Conservation (phyloP, 2,329 filamentous ascomycete species). For the Cryphonectria japonica region DNA sequence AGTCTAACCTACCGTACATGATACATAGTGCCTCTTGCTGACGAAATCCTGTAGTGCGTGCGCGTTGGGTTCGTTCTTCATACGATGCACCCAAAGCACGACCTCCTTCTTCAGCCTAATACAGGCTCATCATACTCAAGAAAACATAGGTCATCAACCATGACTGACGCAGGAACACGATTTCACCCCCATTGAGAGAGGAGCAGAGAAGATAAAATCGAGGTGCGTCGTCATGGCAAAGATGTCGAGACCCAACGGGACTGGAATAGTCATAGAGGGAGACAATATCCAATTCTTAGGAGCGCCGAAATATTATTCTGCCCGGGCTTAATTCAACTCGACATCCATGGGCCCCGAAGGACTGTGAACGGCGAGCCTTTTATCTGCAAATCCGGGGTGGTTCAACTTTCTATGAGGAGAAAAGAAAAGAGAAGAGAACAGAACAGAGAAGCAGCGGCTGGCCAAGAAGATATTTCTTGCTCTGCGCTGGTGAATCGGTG, state of each 20-base stretch:
- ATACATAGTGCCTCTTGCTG: background rate
- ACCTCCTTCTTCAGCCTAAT: background rate
- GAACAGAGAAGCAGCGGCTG: slow-evolving; percentile 3
- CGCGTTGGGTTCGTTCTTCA: too few relatives aligned
- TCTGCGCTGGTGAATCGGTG: background rate
- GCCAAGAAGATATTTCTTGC: slow-evolving; percentile 22
- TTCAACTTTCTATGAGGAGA: slow-evolving; percentile 57
- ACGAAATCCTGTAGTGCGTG: background rate
- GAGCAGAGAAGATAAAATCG: background rate
- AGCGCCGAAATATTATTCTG: slow-evolving; percentile 60
- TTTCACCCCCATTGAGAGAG: background rate
- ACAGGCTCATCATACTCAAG: background rate
- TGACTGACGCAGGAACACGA: background rate
- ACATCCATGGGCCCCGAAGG: slow-evolving; percentile 45
- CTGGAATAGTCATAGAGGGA: slow-evolving; percentile 52
- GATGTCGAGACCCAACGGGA: slow-evolving; percentile 69
- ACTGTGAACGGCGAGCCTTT: slow-evolving; percentile 52
- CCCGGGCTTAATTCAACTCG: slow-evolving; percentile 62
- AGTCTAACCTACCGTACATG: background rate
- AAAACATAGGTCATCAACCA: background rate
- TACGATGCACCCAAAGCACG: background rate
- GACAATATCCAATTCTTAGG: slow-evolving; percentile 68
- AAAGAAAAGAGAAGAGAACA: slow-evolving; percentile 38
- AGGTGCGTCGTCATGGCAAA: background rate
- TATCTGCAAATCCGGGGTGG: slow-evolving; percentile 56